Base-by-base conservation (phyloP, 768 basidiomycete genomes). In the Naganishia onofrii region DNA sequence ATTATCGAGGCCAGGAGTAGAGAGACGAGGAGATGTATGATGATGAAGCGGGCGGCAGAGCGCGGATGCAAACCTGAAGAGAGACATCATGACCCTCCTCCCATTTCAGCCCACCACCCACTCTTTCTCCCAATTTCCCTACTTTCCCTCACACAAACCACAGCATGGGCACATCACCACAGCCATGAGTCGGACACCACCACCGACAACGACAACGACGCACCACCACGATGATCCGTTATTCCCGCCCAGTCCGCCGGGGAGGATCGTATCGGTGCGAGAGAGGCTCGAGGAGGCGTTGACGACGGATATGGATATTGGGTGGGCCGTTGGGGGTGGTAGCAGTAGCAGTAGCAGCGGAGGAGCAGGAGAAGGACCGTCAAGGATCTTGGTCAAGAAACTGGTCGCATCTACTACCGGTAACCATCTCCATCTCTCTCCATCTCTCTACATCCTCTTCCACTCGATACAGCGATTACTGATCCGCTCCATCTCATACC, bases 191-290 rank as follows among this genome's bases (percentile, higher is more conserved):
- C n/a, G 52, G 52, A 53, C 17, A 3, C 52, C 3, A n/a, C 28
- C 3, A 9, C 4, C 26, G 34, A 58, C 34, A 36, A 12, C 6
- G 23, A 23, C 38, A n/a, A 58, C 34, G 57, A 12, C 6, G 19
- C 5, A n/a, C n/a, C n/a, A n/a, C n/a, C n/a, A n/a, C 34, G 42
- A 58, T 34, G 57, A 38, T 6, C 60, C 60, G 19, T n/a, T 63
- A 6, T 63, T 63, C 38, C 60, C 60, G 9, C 60, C 60, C 10
- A 63, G 60, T 44, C 60, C 60, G 15, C 60, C 60, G 8, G 34
- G 42, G 42, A 42, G 2, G 42, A 2, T n/a, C 60, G 46, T 63
- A 42, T 63, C 60, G 2, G 60, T 63, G 2, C 23, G n/a, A 3
- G 60, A 63, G 42, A 38, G 60, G 42, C 17, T 63, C 4, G 60